Evolutionary conservation across 2,329 filamentous ascomycete species (phyloP).

Genomic region (Aaosphaeria pasadenensis): DNA sequence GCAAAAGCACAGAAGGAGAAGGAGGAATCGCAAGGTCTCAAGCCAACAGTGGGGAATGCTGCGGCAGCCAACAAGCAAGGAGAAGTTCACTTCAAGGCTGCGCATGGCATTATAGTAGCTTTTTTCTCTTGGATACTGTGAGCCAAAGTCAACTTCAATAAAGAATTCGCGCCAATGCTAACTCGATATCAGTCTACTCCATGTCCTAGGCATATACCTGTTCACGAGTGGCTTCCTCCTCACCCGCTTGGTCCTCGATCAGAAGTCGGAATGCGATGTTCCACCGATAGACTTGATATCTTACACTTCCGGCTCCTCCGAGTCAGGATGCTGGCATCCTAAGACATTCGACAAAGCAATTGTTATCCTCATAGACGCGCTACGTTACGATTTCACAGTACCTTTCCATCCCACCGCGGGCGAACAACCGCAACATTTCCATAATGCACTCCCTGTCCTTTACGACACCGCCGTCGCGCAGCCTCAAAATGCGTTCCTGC

Average conservation of each 20-base stretch:
- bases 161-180: neutral
- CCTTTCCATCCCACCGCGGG: constrained; percentile 60
- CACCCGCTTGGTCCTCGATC: constrained; percentile 75
- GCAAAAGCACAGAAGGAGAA: constrained; percentile 32
- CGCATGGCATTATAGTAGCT: constrained; percentile 52
- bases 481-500: constrained; percentile 80
- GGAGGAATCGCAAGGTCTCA: constrained; percentile 27
- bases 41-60: constrained; percentile 21
- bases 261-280: constrained; percentile 73
- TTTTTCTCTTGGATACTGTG: constrained; percentile 70
- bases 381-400: constrained; percentile 95
- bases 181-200: constrained; percentile 56
- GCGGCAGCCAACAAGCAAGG: constrained; percentile 39
- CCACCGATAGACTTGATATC: constrained; percentile 60
- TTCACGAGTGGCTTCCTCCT: constrained; percentile 95
- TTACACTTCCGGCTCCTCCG: constrained; percentile 39
- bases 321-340: constrained; percentile 89
- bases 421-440: constrained; percentile 62
- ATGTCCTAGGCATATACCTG: constrained; percentile 78
- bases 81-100: constrained; percentile 51
- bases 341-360: constrained; percentile 91
- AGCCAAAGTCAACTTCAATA: neutral
- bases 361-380: constrained; percentile 84
- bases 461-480: constrained; percentile 74
- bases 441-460: constrained; percentile 83